Evolutionary conservation across 2,329 filamentous ascomycete genomes (phyloP).

Genomic region (Talaromyces funiculosus): DNA sequence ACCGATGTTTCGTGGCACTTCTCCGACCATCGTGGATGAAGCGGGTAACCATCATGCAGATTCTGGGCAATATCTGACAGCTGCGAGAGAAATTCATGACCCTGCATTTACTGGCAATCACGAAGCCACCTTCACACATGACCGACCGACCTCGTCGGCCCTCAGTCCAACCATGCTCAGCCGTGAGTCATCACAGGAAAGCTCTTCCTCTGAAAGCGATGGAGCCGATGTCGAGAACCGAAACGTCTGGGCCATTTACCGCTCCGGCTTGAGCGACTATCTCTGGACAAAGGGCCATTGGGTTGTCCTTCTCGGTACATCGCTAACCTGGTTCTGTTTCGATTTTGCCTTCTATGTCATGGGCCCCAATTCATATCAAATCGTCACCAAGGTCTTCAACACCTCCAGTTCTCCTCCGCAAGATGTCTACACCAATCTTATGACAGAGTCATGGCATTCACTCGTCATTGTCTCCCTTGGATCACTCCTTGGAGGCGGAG

Average conservation of each 20-base stretch:
- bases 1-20: background rate
- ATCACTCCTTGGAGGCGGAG: slow-evolving; percentile 15
- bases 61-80: background rate
- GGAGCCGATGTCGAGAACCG: background rate
- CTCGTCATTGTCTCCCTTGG: slow-evolving; percentile 18
- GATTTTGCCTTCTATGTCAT: slow-evolving; percentile 19
- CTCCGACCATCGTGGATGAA: background rate
- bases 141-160: slow-evolving; percentile 6
- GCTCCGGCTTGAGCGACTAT: slow-evolving; percentile 14
- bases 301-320: slow-evolving; percentile 15
- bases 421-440: slow-evolving; percentile 13
- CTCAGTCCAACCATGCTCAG: slow-evolving; percentile 6
- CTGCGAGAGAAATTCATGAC: background rate
- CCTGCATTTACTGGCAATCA: background rate
- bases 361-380: slow-evolving; percentile 16
- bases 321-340: slow-evolving; percentile 17
- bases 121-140: background rate
- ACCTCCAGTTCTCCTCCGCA: background rate
- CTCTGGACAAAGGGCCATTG: slow-evolving; percentile 17
- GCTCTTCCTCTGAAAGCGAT: slow-evolving; percentile 1
- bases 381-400: slow-evolving; percentile 16
- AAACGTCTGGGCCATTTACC: slow-evolving; percentile 14
- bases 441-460: slow-evolving; percentile 16
- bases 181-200: background rate
- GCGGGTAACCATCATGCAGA: background rate